Evolutionary conservation across 345 rosid genomes (phyloP).

Genomic region (Eucalyptus marginata): DNA sequence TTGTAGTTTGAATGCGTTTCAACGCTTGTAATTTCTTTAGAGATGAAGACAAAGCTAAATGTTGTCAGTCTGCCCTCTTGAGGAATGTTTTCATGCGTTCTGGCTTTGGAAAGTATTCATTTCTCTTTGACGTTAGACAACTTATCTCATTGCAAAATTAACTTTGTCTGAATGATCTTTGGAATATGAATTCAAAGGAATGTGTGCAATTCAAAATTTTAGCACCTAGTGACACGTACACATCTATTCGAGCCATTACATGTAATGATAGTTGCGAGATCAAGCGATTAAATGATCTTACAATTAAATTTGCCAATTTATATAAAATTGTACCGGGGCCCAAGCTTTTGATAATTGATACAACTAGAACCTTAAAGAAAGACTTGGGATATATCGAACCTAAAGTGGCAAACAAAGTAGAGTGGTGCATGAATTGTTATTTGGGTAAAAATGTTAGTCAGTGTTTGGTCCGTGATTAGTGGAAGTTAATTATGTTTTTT

Average conservation of each 20-base stretch:
- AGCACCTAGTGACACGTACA: not conserved
- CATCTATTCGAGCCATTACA: not conserved
- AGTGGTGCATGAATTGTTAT: not conserved
- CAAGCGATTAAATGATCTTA: not conserved
- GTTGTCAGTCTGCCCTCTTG: not conserved
- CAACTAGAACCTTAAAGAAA: not conserved
- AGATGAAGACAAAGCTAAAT: not conserved
- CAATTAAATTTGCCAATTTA: not conserved
- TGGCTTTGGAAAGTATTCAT: not conserved
- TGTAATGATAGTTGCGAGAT: not conserved
- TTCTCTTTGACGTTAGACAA: not conserved
- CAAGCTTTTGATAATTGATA: not conserved
- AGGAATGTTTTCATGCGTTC: not conserved
- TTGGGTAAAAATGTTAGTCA: not conserved
- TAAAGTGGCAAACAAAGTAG: not conserved
- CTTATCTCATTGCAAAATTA: not conserved
- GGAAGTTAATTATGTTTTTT: not conserved
- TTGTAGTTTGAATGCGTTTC: not conserved
- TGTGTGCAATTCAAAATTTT: not conserved
- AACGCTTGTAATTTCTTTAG: not conserved
- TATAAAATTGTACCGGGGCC: not conserved
- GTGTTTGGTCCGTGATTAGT: not conserved
- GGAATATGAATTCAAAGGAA: not conserved
- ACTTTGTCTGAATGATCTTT: not conserved
- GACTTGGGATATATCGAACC: not conserved